Evolutionary conservation across 495 filamentous ascomycete genomes (phyloP).

Genomic region (Tetracladium marchalianum): DNA sequence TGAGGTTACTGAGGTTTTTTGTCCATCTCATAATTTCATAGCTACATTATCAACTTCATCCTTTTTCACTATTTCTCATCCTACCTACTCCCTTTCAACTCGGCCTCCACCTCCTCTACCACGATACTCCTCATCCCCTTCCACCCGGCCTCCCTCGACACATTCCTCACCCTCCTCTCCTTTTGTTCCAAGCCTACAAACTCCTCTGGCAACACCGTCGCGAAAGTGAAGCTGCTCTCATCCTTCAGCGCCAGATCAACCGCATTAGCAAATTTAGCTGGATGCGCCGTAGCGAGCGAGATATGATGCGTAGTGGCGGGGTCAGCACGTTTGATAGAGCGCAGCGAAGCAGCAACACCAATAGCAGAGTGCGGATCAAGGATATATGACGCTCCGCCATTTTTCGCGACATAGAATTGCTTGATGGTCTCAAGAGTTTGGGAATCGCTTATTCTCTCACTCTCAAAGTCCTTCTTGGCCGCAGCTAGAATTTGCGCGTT

Average conservation of each 20-base stretch:
- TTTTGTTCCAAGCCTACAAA: slow-evolving; percentile 62
- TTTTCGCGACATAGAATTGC: slow-evolving; percentile 38
- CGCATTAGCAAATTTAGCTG: slow-evolving; percentile 79
- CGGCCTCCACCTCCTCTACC: slow-evolving; percentile 38
- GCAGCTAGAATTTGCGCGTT: slow-evolving; percentile 52
- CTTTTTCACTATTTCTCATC: too few species aligned
- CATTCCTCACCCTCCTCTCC: slow-evolving; percentile 48
- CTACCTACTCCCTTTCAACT: slow-evolving; percentile 13
- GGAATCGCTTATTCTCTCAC: slow-evolving; percentile 70
- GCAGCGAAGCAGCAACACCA: slow-evolving; percentile 60
- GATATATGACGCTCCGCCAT: slow-evolving; percentile 44
- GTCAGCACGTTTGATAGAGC: slow-evolving; percentile 45
- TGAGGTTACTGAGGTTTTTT: too few species aligned
- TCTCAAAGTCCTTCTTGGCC: slow-evolving; percentile 62
- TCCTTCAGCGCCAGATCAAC: slow-evolving; percentile 65
- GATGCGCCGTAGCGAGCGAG: slow-evolving; percentile 83
- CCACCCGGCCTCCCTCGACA: slow-evolving; percentile 40
- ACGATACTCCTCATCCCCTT: slow-evolving; percentile 47
- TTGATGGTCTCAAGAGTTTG: slow-evolving; percentile 70
- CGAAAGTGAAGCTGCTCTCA: slow-evolving; percentile 58
- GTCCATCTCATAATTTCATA: too few species aligned
- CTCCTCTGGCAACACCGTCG: slow-evolving; percentile 64
- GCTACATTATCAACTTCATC: too few species aligned
- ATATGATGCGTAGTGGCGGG: slow-evolving; percentile 48
- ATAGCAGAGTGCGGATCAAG: slow-evolving; percentile 90